phyloP scores from a whole-genome alignment of 352 stramenopile species.

The Globisporangium acanthophoron region DNA sequence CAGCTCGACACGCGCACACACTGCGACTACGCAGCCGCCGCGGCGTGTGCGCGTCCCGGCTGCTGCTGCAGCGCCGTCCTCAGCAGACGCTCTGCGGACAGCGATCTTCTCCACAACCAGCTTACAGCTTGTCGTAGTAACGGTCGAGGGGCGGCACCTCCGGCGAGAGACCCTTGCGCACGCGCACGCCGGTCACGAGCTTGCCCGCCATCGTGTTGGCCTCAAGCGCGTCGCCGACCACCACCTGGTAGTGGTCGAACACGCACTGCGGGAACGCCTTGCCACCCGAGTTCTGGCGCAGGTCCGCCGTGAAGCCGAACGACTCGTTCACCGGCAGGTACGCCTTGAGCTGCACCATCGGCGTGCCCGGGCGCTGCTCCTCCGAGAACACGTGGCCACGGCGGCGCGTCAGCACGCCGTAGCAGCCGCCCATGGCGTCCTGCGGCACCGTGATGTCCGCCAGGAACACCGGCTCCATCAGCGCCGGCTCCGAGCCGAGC shows the following conservation, averaged over 20 bases:
- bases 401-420: slow-evolving; percentile 97
- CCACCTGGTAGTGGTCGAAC: slow-evolving; percentile 99
- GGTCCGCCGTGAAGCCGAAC: slow-evolving; percentile 98
- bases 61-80: neutral
- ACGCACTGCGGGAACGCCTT: slow-evolving; percentile 99
- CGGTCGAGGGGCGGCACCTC: slow-evolving; percentile 97
- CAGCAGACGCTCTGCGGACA: neutral
- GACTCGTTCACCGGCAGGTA: slow-evolving; percentile 99
- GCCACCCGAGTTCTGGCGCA: slow-evolving; percentile 97
- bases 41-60: neutral
- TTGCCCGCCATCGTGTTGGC: slow-evolving; percentile 93
- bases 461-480: slow-evolving; percentile 99
- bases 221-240: slow-evolving; percentile 92
- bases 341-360: slow-evolving; percentile 98
- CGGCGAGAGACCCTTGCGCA: slow-evolving; percentile 96
- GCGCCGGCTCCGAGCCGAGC: slow-evolving; percentile 90
- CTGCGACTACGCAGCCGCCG: neutral
- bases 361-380: slow-evolving; percentile 97
- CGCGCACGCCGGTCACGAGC: slow-evolving; percentile 91
- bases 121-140: slow-evolving; percentile 99
- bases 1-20: neutral
- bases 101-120: slow-evolving; percentile 7
- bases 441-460: slow-evolving; percentile 98
- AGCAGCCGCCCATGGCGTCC: slow-evolving; percentile 98
- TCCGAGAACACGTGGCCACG: slow-evolving; percentile 99